Conservation (phyloP, 2,329 filamentous ascomycete species). For the Colletotrichum simmondsii region DNA sequence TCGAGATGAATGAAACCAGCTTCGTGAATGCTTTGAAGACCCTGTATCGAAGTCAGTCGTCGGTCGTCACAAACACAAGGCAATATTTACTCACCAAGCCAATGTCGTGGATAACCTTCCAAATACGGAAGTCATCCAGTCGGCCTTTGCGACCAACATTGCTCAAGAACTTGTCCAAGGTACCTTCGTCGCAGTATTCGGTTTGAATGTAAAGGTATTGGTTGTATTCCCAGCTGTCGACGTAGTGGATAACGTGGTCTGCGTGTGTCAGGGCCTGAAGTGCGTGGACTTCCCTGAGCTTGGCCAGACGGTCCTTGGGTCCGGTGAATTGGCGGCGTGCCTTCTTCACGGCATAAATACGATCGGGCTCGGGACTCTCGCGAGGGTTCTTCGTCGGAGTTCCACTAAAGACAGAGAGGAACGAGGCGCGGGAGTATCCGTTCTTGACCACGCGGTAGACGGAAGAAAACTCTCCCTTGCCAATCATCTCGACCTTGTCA, state of each 20-base stretch:
- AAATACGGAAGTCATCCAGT: constrained; percentile 96
- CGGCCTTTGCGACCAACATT: constrained; percentile 85
- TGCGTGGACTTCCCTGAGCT: constrained; percentile 85
- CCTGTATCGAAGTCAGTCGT: constrained; percentile 62
- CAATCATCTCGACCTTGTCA: constrained; percentile 81
- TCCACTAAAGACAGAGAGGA: constrained; percentile 49
- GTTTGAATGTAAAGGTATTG: constrained; percentile 95
- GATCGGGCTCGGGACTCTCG: constrained; percentile 63
- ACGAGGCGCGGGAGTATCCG: constrained; percentile 39
- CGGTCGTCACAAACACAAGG: background rate
- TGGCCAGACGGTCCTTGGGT: constrained; percentile 81
- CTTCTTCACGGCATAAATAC: constrained; percentile 94
- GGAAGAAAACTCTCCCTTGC: constrained; percentile 91
- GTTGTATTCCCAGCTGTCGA: constrained; percentile 89
- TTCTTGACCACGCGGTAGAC: constrained; percentile 81
- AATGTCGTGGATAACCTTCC: constrained; percentile 94
- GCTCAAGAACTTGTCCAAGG: constrained; percentile 86
- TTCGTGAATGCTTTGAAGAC: constrained; percentile 89
- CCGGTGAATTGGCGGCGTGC: constrained; percentile 84
- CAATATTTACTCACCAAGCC: constrained; percentile 71
- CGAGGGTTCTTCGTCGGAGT: constrained; percentile 61
- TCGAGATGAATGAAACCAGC: constrained; percentile 88
- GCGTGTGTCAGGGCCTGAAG: constrained; percentile 81
- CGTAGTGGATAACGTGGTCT: constrained; percentile 86
- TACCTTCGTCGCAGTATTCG: constrained; percentile 95